These are phyloP conservation scores for Paracoccidioides lutzii DNA, from an alignment of 2,329 filamentous ascomycete genomes.

Conservation along the genomic window DNA sequence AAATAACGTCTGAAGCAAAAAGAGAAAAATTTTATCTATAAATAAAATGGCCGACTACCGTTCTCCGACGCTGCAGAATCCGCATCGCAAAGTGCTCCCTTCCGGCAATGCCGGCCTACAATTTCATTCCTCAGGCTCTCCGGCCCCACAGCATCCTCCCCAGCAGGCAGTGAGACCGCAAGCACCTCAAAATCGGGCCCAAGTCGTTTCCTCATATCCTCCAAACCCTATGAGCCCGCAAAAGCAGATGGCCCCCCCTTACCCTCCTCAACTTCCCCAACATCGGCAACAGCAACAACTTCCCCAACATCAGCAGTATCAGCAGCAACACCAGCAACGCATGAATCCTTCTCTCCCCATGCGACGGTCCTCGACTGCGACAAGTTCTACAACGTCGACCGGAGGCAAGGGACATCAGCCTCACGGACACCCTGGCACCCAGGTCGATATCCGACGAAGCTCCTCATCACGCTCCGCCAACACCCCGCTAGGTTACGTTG, in stretches of 20 bases:
- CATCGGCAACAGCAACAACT: constrained; percentile 3
- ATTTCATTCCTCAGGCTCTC: constrained; percentile 7
- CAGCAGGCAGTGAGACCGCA: constrained; percentile 1
- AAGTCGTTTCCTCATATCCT: constrained; percentile 8
- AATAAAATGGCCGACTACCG: constrained; percentile 12
- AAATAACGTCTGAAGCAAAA: not conserved
- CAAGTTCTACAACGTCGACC: constrained; percentile 29
- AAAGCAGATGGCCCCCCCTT: constrained; percentile 4
- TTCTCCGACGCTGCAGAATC: constrained; percentile 10
- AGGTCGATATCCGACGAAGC: constrained; percentile 49
- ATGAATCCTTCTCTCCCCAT: constrained; percentile 9
- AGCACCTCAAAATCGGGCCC: constrained; percentile 9
- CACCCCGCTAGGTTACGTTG: constrained; percentile 69
- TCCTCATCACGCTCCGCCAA: constrained; percentile 64
- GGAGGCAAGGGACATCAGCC: constrained; percentile 17
- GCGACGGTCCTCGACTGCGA: constrained; percentile 28
- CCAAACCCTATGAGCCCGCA: constrained; percentile 8
- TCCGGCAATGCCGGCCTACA: constrained; percentile 12
- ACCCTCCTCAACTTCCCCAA: constrained; percentile 6
- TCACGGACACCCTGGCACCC: constrained; percentile 15
- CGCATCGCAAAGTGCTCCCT: constrained; percentile 11
- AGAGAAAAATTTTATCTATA: not conserved
- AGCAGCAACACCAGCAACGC: not conserved
- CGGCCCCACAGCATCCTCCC: not conserved
- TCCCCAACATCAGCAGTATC: constrained; percentile 3